These are phyloP conservation scores for Paramecium octaurelia DNA, from an alignment of 73 alveolate species.

Conservation along the genomic window DNA sequence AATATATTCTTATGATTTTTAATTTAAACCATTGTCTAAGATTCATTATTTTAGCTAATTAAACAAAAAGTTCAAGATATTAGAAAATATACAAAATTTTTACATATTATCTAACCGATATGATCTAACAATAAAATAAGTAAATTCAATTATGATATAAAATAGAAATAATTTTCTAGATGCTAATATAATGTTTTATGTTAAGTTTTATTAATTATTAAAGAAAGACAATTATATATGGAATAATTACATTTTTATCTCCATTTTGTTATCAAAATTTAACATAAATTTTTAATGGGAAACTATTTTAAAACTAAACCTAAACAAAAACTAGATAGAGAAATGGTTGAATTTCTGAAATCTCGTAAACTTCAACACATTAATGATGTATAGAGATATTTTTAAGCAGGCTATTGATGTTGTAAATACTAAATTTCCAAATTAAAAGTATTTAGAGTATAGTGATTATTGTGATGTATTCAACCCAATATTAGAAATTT, in stretches of 20 bases:
- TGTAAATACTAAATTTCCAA: background rate
- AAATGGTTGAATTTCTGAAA: background rate
- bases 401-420: background rate
- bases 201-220: background rate
- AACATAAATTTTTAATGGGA: background rate
- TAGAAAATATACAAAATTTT: too few species aligned
- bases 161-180: too few species aligned
- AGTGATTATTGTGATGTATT: conserved; percentile 17
- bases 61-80: too few species aligned
- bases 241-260: background rate
- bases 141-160: too few species aligned
- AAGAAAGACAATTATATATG: background rate
- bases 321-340: background rate
- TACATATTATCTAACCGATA: too few species aligned
- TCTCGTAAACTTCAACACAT: background rate
- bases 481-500: background rate
- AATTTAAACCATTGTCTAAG: too few species aligned
- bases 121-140: too few species aligned
- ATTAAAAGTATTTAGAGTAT: background rate
- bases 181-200: too few species aligned
- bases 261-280: background rate
- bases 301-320: background rate
- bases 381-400: background rate
- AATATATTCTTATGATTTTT: too few species aligned
- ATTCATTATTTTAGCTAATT: too few species aligned